Evolutionary conservation across 2,329 filamentous ascomycete species (phyloP).

Genomic region (Cladosporium sp.): DNA sequence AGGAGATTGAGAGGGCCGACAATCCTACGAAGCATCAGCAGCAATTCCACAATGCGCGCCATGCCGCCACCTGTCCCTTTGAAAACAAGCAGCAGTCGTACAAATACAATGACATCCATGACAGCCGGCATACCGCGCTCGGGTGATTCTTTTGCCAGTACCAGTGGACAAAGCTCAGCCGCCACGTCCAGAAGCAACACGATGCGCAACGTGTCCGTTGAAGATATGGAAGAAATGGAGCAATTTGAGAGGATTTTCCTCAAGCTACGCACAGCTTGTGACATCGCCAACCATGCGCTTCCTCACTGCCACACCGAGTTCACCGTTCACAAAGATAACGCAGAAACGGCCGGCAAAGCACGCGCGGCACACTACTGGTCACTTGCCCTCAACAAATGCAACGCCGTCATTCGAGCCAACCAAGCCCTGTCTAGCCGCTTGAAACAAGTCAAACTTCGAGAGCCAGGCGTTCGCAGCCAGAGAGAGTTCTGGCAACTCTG

Average conservation of each 20-base stretch:
- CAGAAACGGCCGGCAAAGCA: slow-evolving; percentile 45
- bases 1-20: slow-evolving; percentile 48
- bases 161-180: slow-evolving; percentile 27
- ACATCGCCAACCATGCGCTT: slow-evolving; percentile 66
- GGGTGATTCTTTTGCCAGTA: slow-evolving; percentile 67
- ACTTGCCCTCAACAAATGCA: slow-evolving; percentile 66
- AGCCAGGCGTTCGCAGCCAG: slow-evolving; percentile 66
- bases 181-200: slow-evolving; percentile 39
- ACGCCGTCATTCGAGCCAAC: slow-evolving; percentile 65
- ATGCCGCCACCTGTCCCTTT: slow-evolving; percentile 39
- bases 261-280: slow-evolving; percentile 67
- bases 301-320: slow-evolving; percentile 67
- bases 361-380: slow-evolving; percentile 58
- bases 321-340: slow-evolving; percentile 56
- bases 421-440: slow-evolving; percentile 68
- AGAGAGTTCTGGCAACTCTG: slow-evolving; percentile 65
- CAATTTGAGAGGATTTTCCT: slow-evolving; percentile 79
- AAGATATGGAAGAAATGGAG: slow-evolving; percentile 71
- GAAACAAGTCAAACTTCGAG: slow-evolving; percentile 76
- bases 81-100: slow-evolving; percentile 48
- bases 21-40: slow-evolving; percentile 42
- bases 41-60: slow-evolving; percentile 29
- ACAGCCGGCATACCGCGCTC: slow-evolving; percentile 66
- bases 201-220: slow-evolving; percentile 35
- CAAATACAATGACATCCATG: slow-evolving; percentile 46